phyloP scores from a whole-genome alignment of 2,329 filamentous ascomycete species.

The Stromatinia cepivora region DNA sequence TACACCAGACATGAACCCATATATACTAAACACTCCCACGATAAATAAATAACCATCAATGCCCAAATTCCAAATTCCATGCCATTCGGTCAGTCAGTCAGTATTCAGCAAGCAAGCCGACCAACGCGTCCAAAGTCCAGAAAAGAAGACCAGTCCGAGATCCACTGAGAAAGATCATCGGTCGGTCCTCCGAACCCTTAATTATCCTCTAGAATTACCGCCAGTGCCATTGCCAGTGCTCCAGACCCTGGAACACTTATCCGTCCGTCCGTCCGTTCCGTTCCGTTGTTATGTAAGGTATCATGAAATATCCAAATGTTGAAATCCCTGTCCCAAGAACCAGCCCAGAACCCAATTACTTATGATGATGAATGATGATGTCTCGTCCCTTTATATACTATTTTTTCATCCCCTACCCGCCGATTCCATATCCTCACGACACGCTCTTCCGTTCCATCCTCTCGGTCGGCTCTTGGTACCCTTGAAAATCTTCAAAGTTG shows the following conservation, averaged over 20 bases:
- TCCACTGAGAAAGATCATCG: neutral
- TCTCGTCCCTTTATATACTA: neutral
- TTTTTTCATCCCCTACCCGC: neutral
- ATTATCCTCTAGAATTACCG: slow-evolving; percentile 8
- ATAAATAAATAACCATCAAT: neutral
- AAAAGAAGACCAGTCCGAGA: neutral
- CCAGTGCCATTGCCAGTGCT: neutral
- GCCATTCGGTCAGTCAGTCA: neutral
- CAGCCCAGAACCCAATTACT: slow-evolving; percentile 17
- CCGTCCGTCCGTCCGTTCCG: slow-evolving; percentile 1
- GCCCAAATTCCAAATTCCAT: neutral
- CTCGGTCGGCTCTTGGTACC: slow-evolving; percentile 47
- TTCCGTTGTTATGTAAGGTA: slow-evolving; percentile 14
- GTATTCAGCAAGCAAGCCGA: neutral
- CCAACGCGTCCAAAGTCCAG: neutral
- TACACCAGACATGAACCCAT: slow-evolving; percentile 5
- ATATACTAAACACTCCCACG: slow-evolving; percentile 12
- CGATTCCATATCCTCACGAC: neutral
- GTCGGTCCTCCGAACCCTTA: neutral
- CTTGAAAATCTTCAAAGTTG: slow-evolving; percentile 67
- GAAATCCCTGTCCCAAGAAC: slow-evolving; percentile 14
- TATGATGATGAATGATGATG: slow-evolving; percentile 11
- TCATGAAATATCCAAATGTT: slow-evolving; percentile 16
- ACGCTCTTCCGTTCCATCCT: slow-evolving; percentile 25
- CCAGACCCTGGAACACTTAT: slow-evolving; percentile 16